These are phyloP conservation scores for Celoporthe dispersa DNA, from an alignment of 2,329 filamentous ascomycete species.

Conservation along the genomic window DNA sequence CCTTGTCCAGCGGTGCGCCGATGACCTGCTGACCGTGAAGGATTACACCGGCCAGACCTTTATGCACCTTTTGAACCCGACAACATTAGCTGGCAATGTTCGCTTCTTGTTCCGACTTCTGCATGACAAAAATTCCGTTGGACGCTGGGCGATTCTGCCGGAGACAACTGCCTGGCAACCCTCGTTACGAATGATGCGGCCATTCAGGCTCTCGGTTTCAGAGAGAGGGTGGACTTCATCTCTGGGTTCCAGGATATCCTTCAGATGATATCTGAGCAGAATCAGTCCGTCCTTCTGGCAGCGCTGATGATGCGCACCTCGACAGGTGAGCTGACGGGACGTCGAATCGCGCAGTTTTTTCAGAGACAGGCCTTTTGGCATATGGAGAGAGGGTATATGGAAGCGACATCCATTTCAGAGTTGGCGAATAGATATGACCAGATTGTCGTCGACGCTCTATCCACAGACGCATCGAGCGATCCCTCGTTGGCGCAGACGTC, in stretches of 20 bases:
- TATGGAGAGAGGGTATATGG: constrained; percentile 9
- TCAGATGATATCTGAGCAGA: constrained; percentile 7
- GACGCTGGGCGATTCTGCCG: background rate
- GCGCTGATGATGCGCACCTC: constrained; percentile 4
- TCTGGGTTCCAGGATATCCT: constrained; percentile 9
- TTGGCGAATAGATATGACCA: background rate
- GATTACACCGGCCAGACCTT: constrained; percentile 3
- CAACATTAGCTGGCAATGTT: background rate
- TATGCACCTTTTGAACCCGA: background rate
- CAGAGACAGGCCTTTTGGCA: constrained; percentile 12
- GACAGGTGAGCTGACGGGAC: constrained; percentile 2
- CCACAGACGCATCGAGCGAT: background rate
- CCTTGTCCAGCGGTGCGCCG: background rate
- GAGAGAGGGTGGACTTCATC: constrained; percentile 11
- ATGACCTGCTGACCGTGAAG: constrained; percentile 8
- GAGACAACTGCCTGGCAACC: constrained; percentile 1
- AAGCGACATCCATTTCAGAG: constrained; percentile 5
- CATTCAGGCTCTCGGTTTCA: background rate
- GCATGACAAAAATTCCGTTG: constrained; percentile 9
- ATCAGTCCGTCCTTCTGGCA: constrained; percentile 5
- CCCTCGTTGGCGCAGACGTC: background rate
- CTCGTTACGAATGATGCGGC: background rate
- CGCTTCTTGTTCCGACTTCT: constrained; percentile 8
- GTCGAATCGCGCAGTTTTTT: background rate
- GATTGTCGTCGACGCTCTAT: background rate